Evolutionary conservation across 768 basidiomycete genomes (phyloP), one percentile per base, ranked within the genome.

Genomic region (Suillus brevipes): DNA sequence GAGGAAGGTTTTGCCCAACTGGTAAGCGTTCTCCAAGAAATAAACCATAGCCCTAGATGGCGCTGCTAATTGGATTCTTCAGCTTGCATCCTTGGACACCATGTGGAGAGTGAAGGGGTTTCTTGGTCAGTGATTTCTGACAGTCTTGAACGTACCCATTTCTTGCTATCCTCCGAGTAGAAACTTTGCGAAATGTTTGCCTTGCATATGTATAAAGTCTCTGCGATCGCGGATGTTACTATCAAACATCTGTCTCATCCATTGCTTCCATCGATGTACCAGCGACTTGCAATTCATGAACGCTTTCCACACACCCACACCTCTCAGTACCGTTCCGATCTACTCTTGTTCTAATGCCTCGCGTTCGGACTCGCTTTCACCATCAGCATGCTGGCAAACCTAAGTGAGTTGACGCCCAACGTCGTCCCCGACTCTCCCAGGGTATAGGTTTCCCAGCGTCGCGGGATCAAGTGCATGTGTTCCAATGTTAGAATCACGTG

Each of bases 351-450:
- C 85, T 49, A 97, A 83, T 3, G 82, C 84, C 63, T 87, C 85
- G 59, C 94, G 74, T 77, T 96, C 93, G 23, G 82, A 82, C 62
- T 90, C 86, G 67, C 90, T 94, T 80, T 94, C 31, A 92, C 94
- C 62, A 97, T 84, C 66, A 97, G 70, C 89, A 93, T 87, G 1
- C 96, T 96, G 7, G 94, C 91, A 73, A 90, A 97, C 16, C 93
- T 96, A 58, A 97, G 82, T 53, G 96, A 84, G 75, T 98, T 97
- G 50, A 98, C 82, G 70, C 86, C 85, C 34, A 98, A 71, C 62
- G 76, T 66, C 40, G 86, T 84, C n/a, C 86, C 85, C 3, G 84
- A 85, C 59, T 79, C 81, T 61, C 76, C 66, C 6, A 91, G 76
- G 13, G 71, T 75, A 74, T 89, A 83, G n/a, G 74, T 77, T 72